Evolutionary conservation across 2,329 filamentous ascomycete genomes (phyloP).

Genomic region (Ophiostoma himal-ulmi): DNA sequence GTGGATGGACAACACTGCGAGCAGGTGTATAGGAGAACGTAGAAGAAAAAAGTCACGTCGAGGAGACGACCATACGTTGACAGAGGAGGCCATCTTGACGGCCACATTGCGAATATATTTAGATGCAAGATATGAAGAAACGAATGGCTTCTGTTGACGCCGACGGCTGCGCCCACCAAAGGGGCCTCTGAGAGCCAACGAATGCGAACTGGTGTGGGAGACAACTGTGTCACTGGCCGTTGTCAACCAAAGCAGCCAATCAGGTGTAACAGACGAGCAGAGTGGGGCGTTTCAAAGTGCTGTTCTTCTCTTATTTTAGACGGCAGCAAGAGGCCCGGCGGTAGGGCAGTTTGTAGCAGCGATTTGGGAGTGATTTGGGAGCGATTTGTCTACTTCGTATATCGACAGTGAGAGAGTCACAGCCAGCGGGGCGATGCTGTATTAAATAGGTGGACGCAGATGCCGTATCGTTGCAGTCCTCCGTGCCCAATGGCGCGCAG

Average conservation of each 20-base stretch:
- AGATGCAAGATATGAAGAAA: not conserved
- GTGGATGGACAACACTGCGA: not conserved
- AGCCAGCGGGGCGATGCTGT: not conserved
- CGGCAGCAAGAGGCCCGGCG: not conserved
- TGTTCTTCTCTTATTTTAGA: not conserved
- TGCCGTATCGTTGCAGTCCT: constrained; percentile 2
- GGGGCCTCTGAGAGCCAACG: not conserved
- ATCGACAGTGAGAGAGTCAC: not conserved
- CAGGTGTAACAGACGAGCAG: not conserved
- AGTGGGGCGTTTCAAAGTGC: constrained; percentile 10
- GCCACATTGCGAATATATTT: not conserved
- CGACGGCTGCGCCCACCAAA: not conserved
- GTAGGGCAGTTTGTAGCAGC: not conserved
- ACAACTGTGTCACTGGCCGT: not conserved
- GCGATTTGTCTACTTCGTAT: not conserved
- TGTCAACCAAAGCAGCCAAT: not conserved
- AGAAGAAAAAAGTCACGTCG: not conserved
- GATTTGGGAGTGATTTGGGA: not conserved
- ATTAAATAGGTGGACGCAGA: not conserved
- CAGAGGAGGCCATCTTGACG: not conserved
- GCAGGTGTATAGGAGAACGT: not conserved
- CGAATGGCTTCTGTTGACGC: not conserved
- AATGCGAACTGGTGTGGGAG: constrained; percentile 1
- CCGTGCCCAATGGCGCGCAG: constrained; percentile 6
- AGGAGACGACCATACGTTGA: not conserved